Conservation (phyloP, 148 eudicot genomes). For the Oxyria digyna region DNA sequence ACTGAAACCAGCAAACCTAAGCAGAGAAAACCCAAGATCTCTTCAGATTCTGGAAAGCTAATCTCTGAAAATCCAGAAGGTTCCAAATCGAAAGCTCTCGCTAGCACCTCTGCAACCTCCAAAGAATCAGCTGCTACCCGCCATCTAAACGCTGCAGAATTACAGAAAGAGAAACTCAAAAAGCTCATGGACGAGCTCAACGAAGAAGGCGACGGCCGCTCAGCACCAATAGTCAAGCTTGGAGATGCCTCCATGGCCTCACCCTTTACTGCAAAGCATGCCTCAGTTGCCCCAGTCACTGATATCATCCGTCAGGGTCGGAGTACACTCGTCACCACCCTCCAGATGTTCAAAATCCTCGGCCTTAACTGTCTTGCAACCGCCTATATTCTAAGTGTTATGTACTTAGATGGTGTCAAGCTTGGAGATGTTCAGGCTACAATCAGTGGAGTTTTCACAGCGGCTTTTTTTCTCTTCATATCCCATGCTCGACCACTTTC, state of each 20-base stretch:
- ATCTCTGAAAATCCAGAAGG: slow-evolving; percentile 36
- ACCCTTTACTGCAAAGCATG: slow-evolving; percentile 95
- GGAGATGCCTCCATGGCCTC: slow-evolving; percentile 99
- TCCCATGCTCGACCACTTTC: slow-evolving; percentile 85
- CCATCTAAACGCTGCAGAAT: slow-evolving; percentile 59
- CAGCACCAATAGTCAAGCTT: slow-evolving; percentile 76
- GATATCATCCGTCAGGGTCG: slow-evolving; percentile 92
- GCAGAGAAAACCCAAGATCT: slow-evolving; percentile 40
- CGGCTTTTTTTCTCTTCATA: slow-evolving; percentile 86
- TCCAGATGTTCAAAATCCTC: slow-evolving; percentile 93
- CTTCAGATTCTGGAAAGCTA: slow-evolving; percentile 35
- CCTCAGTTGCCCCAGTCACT: slow-evolving; percentile 70
- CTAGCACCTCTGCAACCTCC: slow-evolving; percentile 31
- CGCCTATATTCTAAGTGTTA: slow-evolving; percentile 86
- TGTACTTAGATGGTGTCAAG: slow-evolving; percentile 90
- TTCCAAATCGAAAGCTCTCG: slow-evolving; percentile 29
- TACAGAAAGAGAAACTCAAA: slow-evolving; percentile 66
- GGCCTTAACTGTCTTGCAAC: slow-evolving; percentile 95
- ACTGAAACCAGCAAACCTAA: slow-evolving; percentile 37
- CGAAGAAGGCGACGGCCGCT: slow-evolving; percentile 75
- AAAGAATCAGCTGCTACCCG: slow-evolving; percentile 37
- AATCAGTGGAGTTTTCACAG: slow-evolving; percentile 83
- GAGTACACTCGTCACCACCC: slow-evolving; percentile 88
- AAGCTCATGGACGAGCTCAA: slow-evolving; percentile 81
- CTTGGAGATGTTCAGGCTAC: slow-evolving; percentile 91